Evolutionary conservation across 768 basidiomycete genomes (phyloP).

Genomic region (Suillus subalutaceus): DNA sequence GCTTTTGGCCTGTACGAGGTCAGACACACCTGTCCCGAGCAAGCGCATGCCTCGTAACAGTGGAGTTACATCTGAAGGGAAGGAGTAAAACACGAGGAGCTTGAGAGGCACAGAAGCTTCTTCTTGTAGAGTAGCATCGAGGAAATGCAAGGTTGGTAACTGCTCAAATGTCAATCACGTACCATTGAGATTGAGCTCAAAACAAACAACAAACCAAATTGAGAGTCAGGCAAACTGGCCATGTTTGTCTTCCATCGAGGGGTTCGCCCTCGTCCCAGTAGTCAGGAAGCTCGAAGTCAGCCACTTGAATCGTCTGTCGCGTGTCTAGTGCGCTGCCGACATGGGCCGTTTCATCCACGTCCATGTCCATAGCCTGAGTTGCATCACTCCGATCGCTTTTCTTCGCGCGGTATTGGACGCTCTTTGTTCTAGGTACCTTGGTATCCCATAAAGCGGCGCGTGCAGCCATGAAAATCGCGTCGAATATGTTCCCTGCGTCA

Average conservation of each 20-base stretch:
- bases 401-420: constrained; percentile 65
- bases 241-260: constrained; percentile 59
- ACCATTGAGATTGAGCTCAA: constrained; percentile 4
- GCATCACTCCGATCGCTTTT: constrained; percentile 33
- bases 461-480: constrained; percentile 79
- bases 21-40: constrained; percentile 64
- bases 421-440: constrained; percentile 72
- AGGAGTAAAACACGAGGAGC: constrained; percentile 68
- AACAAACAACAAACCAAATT: constrained; percentile 59
- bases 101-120: constrained; percentile 67
- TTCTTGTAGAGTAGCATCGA: constrained; percentile 76
- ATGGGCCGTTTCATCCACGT: constrained; percentile 45
- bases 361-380: constrained; percentile 59
- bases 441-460: constrained; percentile 83
- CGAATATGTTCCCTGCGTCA: constrained; percentile 75
- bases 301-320: constrained; percentile 47
- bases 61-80: constrained; percentile 40
- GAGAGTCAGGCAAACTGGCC: constrained; percentile 80
- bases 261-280: constrained; percentile 85
- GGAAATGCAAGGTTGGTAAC: constrained; percentile 62
- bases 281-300: constrained; percentile 86
- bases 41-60: constrained; percentile 65
- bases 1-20: constrained; percentile 46
- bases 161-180: constrained; percentile 28
- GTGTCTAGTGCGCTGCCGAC: constrained; percentile 62